Evolutionary conservation across 176 grass and related monocot species (phyloP).

Genomic region (Carex littledalei): DNA sequence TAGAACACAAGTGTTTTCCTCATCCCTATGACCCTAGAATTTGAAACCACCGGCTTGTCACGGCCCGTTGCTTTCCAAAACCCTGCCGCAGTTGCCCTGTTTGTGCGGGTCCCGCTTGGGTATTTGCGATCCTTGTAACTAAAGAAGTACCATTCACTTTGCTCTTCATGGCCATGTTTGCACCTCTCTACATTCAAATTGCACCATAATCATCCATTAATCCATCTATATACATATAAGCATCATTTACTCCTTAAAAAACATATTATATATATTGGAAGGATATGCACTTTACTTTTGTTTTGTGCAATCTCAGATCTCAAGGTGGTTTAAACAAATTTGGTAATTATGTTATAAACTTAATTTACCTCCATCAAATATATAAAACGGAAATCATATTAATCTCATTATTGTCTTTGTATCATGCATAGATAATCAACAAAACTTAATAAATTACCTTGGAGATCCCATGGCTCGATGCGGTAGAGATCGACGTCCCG

Average conservation of each 20-base stretch:
- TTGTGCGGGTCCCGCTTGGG: constrained; percentile 76
- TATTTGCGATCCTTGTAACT: constrained; percentile 98
- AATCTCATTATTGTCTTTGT: neutral
- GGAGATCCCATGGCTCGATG: constrained; percentile 84
- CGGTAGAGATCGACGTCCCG: constrained; percentile 72
- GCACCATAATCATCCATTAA: neutral
- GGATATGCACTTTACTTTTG: neutral
- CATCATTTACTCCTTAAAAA: neutral
- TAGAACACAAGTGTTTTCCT: constrained; percentile 99
- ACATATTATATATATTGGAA: neutral
- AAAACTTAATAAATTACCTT: constrained; percentile 29
- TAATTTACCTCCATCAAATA: neutral
- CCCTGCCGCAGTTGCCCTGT: constrained; percentile 61
- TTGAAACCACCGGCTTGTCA: constrained; percentile 69
- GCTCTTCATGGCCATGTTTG: constrained; percentile 47
- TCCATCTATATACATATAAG: neutral
- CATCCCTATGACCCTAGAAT: constrained; percentile 66
- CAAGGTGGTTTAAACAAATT: neutral
- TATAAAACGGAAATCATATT: neutral
- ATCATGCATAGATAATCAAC: neutral
- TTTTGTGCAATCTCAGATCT: constrained; percentile 7
- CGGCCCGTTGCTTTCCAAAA: constrained; percentile 95
- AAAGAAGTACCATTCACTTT: constrained; percentile 87
- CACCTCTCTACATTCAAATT: constrained; percentile 44
- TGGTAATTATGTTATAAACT: neutral